phyloP scores from a whole-genome alignment of 2,329 filamentous ascomycete species.

The Bipolaris victoriae region DNA sequence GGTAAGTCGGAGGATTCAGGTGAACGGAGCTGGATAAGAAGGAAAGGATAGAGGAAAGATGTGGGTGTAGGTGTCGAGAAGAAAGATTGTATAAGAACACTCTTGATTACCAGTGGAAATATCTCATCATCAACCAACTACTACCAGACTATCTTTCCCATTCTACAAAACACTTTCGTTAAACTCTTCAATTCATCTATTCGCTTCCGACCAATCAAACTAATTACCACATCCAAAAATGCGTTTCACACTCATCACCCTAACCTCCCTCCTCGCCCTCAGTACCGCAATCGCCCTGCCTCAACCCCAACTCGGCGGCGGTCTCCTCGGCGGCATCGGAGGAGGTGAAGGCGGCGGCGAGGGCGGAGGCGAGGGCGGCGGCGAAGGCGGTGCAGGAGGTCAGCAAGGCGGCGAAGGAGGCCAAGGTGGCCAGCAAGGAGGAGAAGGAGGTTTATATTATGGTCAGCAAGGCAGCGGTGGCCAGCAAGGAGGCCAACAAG shows the following conservation, averaged over 20 bases:
- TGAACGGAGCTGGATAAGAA: no score
- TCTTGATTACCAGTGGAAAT: no score
- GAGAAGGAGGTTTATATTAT: no score
- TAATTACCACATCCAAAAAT: constrained; percentile 6
- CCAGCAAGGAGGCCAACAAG: neutral
- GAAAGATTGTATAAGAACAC: no score
- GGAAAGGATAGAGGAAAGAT: no score
- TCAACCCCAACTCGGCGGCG: constrained; percentile 8
- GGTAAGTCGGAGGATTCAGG: no score
- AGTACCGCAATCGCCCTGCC: constrained; percentile 19
- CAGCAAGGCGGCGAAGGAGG: neutral
- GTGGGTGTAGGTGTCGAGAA: no score
- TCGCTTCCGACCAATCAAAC: neutral
- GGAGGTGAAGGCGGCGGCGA: neutral
- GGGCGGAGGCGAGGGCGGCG: neutral
- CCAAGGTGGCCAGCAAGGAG: no score
- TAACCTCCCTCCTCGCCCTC: constrained; percentile 20
- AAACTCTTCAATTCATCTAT: neutral
- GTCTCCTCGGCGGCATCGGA: neutral
- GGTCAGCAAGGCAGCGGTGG: no score
- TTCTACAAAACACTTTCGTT: neutral
- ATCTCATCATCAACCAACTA: neutral
- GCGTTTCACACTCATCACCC: constrained; percentile 19
- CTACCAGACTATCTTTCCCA: neutral
- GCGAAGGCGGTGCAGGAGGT: neutral